Evolutionary conservation across 176 grass and related monocot genomes (phyloP), one percentile per base, ranked within the genome.

Genomic region (Lolium multiflorum): DNA sequence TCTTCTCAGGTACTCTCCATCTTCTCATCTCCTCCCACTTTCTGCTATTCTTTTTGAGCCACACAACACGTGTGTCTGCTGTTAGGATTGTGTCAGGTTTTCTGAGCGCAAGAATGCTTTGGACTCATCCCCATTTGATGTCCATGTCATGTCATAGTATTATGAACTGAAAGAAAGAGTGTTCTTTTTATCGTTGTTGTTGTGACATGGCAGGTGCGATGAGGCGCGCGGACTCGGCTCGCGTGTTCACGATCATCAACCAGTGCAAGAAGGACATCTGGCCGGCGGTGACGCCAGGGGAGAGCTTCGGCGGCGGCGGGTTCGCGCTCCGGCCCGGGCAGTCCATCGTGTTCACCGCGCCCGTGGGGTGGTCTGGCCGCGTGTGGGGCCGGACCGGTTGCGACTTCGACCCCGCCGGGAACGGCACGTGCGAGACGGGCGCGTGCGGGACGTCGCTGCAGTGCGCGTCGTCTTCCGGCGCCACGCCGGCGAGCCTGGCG

Each of bases 341-440:
- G 64, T 94, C 97, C 0, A 14, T 91, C 3, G 87, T 96, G 9
- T 96, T 98, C 84, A 94, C 63, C 15, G 86, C 93, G 20, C 92
- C 94, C 0, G 88, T 88, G 5, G 92, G 87, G 9, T 98, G 97
- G 97, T 64, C 71, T 0, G 97, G 97, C 14, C 94, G 94, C 47
- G 82, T 98, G 50, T 98, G 97, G 94, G 93, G 92, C 9, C 84
- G 94, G 15, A 98, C 97, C 0, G 94, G 85, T 6, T 98, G 97
- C 76, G 47, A 21, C 88, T 98, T 98, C 71, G 82, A 91, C 79
- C 4, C 22, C 18, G 54, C 54, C 0, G 97, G 97, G 5, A 99
- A 91, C 44, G 92, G 94, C 0, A 64, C 87, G 18, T 98, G 97
- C 79, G 62, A 82, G 57, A 98, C 96, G 3, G 96, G 88, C 9